phyloP scores from a whole-genome alignment of 2,329 filamentous ascomycete species.

The Neurospora crassa region DNA sequence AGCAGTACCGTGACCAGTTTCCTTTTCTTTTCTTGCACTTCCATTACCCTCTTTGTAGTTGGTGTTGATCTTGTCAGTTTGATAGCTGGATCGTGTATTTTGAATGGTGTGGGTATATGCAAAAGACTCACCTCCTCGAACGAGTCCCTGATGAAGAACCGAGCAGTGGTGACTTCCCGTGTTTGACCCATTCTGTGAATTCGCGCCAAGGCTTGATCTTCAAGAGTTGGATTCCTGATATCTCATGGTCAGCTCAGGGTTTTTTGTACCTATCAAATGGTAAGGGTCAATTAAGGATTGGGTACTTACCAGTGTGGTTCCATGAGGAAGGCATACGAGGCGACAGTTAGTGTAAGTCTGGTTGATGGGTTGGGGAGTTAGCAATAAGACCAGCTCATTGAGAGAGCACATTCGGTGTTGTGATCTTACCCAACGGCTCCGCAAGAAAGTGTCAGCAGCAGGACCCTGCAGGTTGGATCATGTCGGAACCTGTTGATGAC shows the following conservation, averaged over 20 bases:
- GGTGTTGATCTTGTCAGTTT: not conserved
- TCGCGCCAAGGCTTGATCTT: slow-evolving; percentile 22
- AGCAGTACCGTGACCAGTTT: not conserved
- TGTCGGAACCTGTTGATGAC: slow-evolving; percentile 31
- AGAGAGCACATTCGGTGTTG: not conserved
- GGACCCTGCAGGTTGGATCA: slow-evolving; percentile 28
- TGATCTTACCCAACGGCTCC: slow-evolving; percentile 38
- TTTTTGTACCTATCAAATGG: too few relatives aligned
- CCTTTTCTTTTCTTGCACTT: not conserved
- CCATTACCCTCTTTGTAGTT: not conserved
- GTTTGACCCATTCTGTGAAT: slow-evolving; percentile 22
- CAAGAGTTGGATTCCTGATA: slow-evolving; percentile 22
- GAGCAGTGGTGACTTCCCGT: slow-evolving; percentile 19
- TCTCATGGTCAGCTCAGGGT: not conserved
- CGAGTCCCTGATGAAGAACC: slow-evolving; percentile 18
- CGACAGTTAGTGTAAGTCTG: slow-evolving; percentile 36
- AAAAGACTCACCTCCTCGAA: slow-evolving; percentile 19
- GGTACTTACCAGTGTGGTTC: slow-evolving; percentile 36
- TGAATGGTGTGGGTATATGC: not conserved
- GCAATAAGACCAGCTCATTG: not conserved
- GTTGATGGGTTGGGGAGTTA: not conserved
- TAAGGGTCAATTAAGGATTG: not conserved
- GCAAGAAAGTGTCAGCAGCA: slow-evolving; percentile 40
- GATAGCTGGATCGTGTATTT: not conserved
- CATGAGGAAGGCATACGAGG: slow-evolving; percentile 37